These are phyloP conservation scores for Clitoria ternatea DNA, from an alignment of 306 rosid species.

Conservation along the genomic window DNA sequence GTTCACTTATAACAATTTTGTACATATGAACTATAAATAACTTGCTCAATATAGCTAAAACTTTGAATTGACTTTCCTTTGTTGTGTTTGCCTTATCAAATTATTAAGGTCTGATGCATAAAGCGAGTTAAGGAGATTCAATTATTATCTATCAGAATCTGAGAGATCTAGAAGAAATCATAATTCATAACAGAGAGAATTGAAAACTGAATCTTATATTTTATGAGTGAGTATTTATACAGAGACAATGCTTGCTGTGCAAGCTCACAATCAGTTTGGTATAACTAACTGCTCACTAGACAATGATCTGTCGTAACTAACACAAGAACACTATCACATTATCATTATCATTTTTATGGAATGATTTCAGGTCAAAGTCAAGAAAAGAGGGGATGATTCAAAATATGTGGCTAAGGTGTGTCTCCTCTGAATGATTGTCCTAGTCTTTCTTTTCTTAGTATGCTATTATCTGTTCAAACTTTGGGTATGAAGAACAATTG, in stretches of 20 bases:
- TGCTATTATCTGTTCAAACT: conserved; percentile 12
- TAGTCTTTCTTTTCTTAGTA: neutral
- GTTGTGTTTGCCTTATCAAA: conserved; percentile 7
- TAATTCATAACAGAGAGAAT: no score
- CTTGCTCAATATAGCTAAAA: conserved; percentile 1
- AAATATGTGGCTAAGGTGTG: conserved; percentile 96
- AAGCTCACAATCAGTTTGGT: no score
- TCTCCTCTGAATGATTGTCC: conserved; percentile 18
- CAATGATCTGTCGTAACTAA: no score
- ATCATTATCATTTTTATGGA: neutral
- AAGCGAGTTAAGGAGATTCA: neutral
- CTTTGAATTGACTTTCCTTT: conserved; percentile 10
- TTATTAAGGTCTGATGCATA: neutral
- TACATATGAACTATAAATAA: neutral
- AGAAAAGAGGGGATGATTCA: conserved; percentile 95
- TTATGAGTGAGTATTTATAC: no score
- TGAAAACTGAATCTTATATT: no score
- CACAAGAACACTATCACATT: no score
- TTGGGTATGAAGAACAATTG: neutral
- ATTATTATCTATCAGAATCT: no score
- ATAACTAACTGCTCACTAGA: no score
- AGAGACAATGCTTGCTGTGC: no score
- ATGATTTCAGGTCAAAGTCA: conserved; percentile 82
- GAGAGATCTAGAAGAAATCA: no score
- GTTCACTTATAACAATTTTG: neutral